These are phyloP conservation scores for Penicillium italicum DNA, from an alignment of 2,329 filamentous ascomycete species.

Conservation along the genomic window DNA sequence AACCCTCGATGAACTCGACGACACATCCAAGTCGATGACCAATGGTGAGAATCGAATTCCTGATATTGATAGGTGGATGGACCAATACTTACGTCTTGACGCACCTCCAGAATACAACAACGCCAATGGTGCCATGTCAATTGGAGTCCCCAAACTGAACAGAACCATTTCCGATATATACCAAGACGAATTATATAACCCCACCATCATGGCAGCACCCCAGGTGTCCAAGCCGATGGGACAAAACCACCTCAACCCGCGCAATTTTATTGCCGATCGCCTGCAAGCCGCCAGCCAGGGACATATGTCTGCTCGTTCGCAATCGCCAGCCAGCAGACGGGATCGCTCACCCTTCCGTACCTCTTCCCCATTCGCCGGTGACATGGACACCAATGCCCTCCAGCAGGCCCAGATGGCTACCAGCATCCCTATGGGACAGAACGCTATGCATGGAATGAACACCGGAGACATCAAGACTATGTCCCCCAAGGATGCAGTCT, in stretches of 20 bases:
- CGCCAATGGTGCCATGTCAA: conserved; percentile 32
- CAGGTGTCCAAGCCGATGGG: conserved; percentile 35
- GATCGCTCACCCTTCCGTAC: conserved; percentile 79
- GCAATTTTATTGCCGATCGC: conserved; percentile 67
- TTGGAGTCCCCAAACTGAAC: conserved; percentile 69
- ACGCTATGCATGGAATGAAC: conserved; percentile 32
- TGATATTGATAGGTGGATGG: conserved; percentile 49
- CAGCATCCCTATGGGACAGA: conserved; percentile 33
- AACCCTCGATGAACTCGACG: conserved; percentile 52
- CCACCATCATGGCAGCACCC: conserved; percentile 38
- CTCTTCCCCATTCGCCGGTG: conserved; percentile 59
- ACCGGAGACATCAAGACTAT: conserved; percentile 69
- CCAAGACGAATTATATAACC: conserved; percentile 76
- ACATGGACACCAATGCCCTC: conserved; percentile 38
- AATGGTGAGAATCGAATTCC: conserved; percentile 52
- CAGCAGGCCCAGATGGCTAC: conserved; percentile 42
- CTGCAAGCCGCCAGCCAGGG: conserved; percentile 75
- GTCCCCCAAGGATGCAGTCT: conserved; percentile 84
- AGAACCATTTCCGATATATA: conserved; percentile 83
- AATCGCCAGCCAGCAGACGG: conserved; percentile 56
- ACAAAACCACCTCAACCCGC: conserved; percentile 47
- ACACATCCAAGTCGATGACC: conserved; percentile 47
- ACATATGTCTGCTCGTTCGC: conserved; percentile 61
- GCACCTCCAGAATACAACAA: conserved; percentile 50
- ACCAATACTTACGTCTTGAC: conserved; percentile 65